Evolutionary conservation across 768 basidiomycete species (phyloP), one percentile per base, ranked within the genome.

Genomic region (Podaxis carcinomalis): DNA sequence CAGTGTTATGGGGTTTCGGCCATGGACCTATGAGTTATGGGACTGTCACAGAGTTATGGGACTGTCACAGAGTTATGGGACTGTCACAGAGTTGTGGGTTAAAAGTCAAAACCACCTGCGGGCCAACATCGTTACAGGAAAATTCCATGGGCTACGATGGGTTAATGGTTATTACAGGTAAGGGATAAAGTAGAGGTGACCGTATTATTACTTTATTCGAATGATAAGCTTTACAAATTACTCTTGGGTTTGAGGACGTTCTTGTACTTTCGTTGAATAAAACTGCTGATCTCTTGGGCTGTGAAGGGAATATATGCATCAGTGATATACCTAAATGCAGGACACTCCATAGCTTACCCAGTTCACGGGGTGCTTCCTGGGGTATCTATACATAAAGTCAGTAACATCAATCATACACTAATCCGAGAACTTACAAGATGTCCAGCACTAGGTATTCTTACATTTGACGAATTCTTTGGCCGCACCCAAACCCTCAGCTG

Each of bases 401-500:
- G 32, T 10, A 44, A 10, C 23, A 47, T 13, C 14, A 40, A 44
- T 4, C 27, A 61, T 9, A 36, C 9, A 51, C 46, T 16, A 40
- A 63, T 11, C 27, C 28, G 6, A 44, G 65, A 23, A 67, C 74
- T 54, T 54, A 82, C 80, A 63, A 83, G 69, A 74, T 82, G 81
- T 4, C 80, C 80, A 32, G 77, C 77, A 51, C 65, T 67, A 5
- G 66, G 52, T 27, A 82, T 74, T 40, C 69, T 69, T 1, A 78
- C 65, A 66, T 82, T 80, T 25, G 73, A 75, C 35, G 78, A 60
- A 61, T 82, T 81, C 47, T 65, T 67, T 0, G 74, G 76, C 35
- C 82, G 69, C 4, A 77, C 63, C 80, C 80, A 81, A 5, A 80
- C 79, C 10, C 78, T 70, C 61, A 75, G 67, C 55, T 65, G 67